These are phyloP conservation scores for Quercus phellos DNA, from an alignment of 331 rosid species.

Conservation along the genomic window DNA sequence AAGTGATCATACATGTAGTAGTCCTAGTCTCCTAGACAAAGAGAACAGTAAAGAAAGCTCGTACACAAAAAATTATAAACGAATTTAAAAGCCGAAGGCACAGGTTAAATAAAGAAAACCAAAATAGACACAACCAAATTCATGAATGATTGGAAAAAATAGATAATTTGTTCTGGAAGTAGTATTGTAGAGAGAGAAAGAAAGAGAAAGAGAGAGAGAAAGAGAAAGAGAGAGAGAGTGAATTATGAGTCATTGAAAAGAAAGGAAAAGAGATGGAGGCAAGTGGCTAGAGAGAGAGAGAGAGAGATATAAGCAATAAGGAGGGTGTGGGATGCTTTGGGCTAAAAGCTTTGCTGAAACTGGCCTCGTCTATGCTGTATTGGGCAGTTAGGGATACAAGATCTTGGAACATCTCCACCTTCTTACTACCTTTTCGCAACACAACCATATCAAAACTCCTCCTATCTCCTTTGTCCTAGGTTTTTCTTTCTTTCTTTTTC, in stretches of 20 bases:
- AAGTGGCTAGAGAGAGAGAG: conserved; percentile 42
- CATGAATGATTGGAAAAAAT: not conserved
- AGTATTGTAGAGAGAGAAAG: not conserved
- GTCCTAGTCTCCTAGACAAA: not conserved
- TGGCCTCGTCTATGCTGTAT: conserved; percentile 67
- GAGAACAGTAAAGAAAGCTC: not conserved
- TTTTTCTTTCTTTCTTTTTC: conserved; percentile 32
- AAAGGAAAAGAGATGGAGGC: conserved; percentile 20
- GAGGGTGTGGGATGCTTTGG: conserved; percentile 38
- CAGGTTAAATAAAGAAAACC: not conserved
- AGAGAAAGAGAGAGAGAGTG: not conserved
- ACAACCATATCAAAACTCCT: conserved; percentile 14
- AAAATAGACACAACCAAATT: conserved; percentile 4
- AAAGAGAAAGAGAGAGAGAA: not conserved
- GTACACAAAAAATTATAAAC: not conserved
- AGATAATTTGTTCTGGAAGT: not conserved
- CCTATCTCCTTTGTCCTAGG: conserved; percentile 32
- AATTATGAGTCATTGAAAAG: conserved; percentile 47
- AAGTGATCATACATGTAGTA: too few species aligned
- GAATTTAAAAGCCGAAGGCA: too few species aligned
- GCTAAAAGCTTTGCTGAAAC: conserved; percentile 36
- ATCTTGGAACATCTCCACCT: conserved; percentile 39
- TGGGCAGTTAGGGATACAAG: conserved; percentile 45
- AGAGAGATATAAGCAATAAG: conserved; percentile 22
- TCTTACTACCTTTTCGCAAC: conserved; percentile 32